Evolutionary conservation across 164 flowering plant species (phyloP).

Genomic region (Berberis vulgaris): DNA sequence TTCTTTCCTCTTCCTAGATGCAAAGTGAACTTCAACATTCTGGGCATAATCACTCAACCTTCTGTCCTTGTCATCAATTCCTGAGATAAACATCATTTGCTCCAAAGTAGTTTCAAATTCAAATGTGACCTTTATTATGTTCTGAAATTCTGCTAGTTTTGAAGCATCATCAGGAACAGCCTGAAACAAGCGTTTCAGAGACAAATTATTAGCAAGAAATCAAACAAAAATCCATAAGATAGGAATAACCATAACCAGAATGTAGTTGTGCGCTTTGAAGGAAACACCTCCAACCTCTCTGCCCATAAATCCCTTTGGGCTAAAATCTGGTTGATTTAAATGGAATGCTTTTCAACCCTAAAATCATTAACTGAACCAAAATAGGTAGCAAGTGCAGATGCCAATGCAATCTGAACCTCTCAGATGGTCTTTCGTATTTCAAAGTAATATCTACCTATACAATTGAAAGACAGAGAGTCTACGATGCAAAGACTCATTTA

Average conservation of each 20-base stretch:
- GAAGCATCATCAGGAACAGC: constrained; percentile 91
- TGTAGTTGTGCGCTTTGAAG: too few relatives aligned
- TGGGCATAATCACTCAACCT: constrained; percentile 64
- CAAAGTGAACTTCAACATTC: constrained; percentile 95
- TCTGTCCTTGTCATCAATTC: constrained; percentile 50
- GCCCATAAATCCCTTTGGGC: too few relatives aligned
- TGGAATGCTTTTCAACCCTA: too few relatives aligned
- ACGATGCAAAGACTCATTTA: too few relatives aligned
- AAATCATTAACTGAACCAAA: too few relatives aligned
- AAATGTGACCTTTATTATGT: constrained; percentile 41
- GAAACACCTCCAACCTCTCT: too few relatives aligned
- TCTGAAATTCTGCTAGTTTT: constrained; percentile 75
- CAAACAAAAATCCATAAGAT: not conserved
- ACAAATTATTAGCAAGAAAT: constrained; percentile 6
- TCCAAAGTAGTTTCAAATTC: constrained; percentile 62
- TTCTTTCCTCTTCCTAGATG: constrained; percentile 71
- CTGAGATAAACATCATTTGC: constrained; percentile 65
- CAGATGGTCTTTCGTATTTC: too few relatives aligned
- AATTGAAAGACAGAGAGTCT: too few relatives aligned
- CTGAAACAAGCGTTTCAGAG: constrained; percentile 29
- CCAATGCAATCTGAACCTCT: too few relatives aligned
- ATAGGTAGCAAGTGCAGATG: too few relatives aligned
- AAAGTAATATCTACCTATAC: too few relatives aligned
- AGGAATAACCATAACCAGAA: not conserved
- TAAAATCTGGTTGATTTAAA: too few relatives aligned